These are phyloP conservation scores for Globisporangium okanoganense DNA, from an alignment of 352 stramenopile genomes.

Conservation along the genomic window DNA sequence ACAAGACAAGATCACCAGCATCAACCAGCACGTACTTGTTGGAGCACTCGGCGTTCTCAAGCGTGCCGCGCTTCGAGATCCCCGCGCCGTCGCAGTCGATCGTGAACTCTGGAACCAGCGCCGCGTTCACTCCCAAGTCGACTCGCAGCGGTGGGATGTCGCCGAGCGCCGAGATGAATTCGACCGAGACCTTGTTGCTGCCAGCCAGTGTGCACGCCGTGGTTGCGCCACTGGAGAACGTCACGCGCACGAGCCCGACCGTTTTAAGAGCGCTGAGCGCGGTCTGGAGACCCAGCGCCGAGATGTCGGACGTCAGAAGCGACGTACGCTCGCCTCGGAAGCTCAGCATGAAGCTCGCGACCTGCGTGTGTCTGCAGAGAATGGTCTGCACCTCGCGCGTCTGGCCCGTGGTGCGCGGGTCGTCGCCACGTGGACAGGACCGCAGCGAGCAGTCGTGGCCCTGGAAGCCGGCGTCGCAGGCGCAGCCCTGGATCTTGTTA, in stretches of 20 bases:
- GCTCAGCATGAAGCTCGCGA: slow-evolving; percentile 51
- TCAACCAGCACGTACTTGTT: slow-evolving; percentile 46
- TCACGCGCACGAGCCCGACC: slow-evolving; percentile 38
- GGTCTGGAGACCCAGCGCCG: slow-evolving; percentile 28
- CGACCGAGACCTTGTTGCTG: slow-evolving; percentile 56
- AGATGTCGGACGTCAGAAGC: slow-evolving; percentile 37
- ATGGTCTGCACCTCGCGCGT: slow-evolving; percentile 61
- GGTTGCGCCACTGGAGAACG: slow-evolving; percentile 45
- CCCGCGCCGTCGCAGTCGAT: slow-evolving; percentile 55
- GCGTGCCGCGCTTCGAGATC: slow-evolving; percentile 50
- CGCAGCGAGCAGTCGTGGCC: slow-evolving; percentile 81
- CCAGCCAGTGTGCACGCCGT: slow-evolving; percentile 44
- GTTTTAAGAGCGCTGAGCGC: slow-evolving; percentile 38
- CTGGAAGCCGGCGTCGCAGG: slow-evolving; percentile 80
- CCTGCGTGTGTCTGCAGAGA: slow-evolving; percentile 34
- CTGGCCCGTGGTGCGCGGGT: slow-evolving; percentile 64
- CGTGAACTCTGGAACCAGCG: slow-evolving; percentile 40
- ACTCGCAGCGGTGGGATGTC: slow-evolving; percentile 51
- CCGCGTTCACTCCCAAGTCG: slow-evolving; percentile 21
- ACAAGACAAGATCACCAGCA: neutral
- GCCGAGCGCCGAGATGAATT: slow-evolving; percentile 52
- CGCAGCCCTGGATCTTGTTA: slow-evolving; percentile 86
- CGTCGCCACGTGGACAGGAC: slow-evolving; percentile 57
- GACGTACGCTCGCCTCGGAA: slow-evolving; percentile 49
- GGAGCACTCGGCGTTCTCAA: slow-evolving; percentile 68